Conservation (phyloP, 2,329 filamentous ascomycete species). For the Blastomyces parvus region DNA sequence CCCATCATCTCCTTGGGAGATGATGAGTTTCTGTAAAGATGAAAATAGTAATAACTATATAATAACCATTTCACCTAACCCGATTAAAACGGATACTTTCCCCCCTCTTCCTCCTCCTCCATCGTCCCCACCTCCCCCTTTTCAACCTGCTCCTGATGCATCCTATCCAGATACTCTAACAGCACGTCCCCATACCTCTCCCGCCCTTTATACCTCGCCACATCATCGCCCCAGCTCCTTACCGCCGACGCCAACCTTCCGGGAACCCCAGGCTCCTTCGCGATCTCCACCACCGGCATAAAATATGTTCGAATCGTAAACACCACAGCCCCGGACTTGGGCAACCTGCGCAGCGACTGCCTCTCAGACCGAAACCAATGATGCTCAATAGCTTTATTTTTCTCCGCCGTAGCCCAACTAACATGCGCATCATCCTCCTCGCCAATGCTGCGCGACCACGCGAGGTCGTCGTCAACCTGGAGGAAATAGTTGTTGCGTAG, state of each 20-base stretch:
- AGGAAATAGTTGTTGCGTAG: slow-evolving; percentile 77
- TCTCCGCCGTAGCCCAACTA: slow-evolving; percentile 67
- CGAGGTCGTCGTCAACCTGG: slow-evolving; percentile 67
- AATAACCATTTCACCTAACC: not conserved
- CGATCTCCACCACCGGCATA: slow-evolving; percentile 58
- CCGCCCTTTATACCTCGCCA: slow-evolving; percentile 66
- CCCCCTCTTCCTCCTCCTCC: slow-evolving; percentile 39
- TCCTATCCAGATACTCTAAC: slow-evolving; percentile 64
- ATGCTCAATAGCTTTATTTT: slow-evolving; percentile 60
- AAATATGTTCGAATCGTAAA: slow-evolving; percentile 80
- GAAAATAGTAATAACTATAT: not conserved
- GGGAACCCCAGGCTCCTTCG: slow-evolving; percentile 63
- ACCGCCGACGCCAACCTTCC: slow-evolving; percentile 68
- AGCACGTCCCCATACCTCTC: slow-evolving; percentile 64
- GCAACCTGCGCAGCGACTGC: slow-evolving; percentile 57
- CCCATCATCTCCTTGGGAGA: not conserved
- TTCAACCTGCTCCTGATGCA: slow-evolving; percentile 64
- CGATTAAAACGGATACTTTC: slow-evolving; percentile 49
- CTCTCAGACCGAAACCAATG: slow-evolving; percentile 71
- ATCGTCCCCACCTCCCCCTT: slow-evolving; percentile 52
- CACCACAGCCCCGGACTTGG: slow-evolving; percentile 49
- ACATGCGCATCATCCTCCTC: slow-evolving; percentile 55
- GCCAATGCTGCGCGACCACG: slow-evolving; percentile 70
- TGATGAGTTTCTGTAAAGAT: not conserved
- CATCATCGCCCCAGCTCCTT: slow-evolving; percentile 71